Evolutionary conservation across 371 early-diverging fungal species (phyloP), one percentile per base, ranked within the genome.

Genomic region (Rhizomucor pusillus): DNA sequence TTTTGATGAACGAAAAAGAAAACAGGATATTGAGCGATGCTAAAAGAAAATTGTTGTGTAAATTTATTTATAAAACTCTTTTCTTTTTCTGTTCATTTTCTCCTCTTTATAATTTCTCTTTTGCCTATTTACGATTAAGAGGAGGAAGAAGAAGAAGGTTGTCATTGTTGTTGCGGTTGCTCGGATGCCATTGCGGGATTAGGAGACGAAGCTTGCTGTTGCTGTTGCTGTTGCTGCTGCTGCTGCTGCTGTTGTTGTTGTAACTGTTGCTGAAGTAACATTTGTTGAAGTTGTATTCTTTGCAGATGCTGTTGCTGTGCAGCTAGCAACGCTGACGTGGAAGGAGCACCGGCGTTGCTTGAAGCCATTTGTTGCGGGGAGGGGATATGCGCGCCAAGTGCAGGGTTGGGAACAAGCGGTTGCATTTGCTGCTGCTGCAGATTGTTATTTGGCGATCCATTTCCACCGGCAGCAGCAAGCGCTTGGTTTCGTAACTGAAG

Each of bases 401-500:
- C 41, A 5, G 41, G 16, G 12, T 41, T 41, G 41, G 23, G 47
- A 12, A 23, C 5, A 39, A 50, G 59, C 43, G 52, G 47, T 5
- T 23, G 46, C 25, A 11, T 43, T 25, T 50, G 60, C 46, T 35
- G 47, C 11, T 51, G 56, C 4, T 33, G 13, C 3, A 22, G 14
- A 23, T 16, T 22, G 23, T 45, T 44, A 13, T 44, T 20, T 24
- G 20, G 54, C 3, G 54, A 47, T 49, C 50, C 33, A 29, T 34
- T 12, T 44, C 54, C 39, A 34, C 50, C 39, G 54, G 12, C 24
- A 14, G 29, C 29, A 29, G 29, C 29, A 7, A 29, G 40, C 13
- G 49, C 53, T 41, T 53, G 48, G 35, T 50, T 43, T 23, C 52
- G 54, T 56, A 67, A 50, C 44, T 74, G 74, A 23, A 74, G 49